Evolutionary conservation across 2,329 filamentous ascomycete species (phyloP), one percentile per base, ranked within the genome.

Genomic region (Xylaria sp.): DNA sequence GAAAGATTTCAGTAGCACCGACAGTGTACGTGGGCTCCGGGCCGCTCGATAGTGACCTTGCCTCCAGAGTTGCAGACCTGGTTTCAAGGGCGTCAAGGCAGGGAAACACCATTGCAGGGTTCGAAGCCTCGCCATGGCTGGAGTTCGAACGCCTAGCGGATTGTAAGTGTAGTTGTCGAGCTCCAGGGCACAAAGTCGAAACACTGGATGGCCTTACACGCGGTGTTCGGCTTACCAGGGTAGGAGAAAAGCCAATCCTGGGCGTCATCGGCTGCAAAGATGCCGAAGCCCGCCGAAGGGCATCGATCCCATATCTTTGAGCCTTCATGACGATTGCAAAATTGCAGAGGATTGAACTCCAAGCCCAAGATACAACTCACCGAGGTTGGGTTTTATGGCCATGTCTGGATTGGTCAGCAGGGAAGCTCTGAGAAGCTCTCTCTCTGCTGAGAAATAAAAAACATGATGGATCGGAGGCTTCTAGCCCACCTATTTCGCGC

Each of bases 11-110:
- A 60, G 96, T 94, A n/a, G 89, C 90, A 66, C 96, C 96, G 54
- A 92, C 91, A 0, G 95, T 98, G 81, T 99, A 99, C 1, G 93
- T 93, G 0, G 96, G 96, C 78, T 99, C 96, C 1, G 95, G 95
- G 0, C 95, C 95, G 55, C 90, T 90, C 18, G 89, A 87, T 57
- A 91, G 84, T 44, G 91, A 92, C 65, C 84, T 84, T 18, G 88
- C 86, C 73, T 88, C 87, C 55, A 98, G 89, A 10, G 85, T 91
- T 5, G 92, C 92, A 0, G 95, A 93, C 71, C 91, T 91, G 42
- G 87, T 88, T 77, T 97, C 94, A 65, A 94, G 85, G 2, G 92
- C 93, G 77, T 97, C 94, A 54, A 97, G 90, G 78, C 94, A 97
- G 2, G 94, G 94, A 75, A 97, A 97, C 0, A 92, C 90, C 85